A percentile compares a stretch with the other conserved stretches of the same genome.
These are phyloP conservation scores for Solanum chmielewskii DNA, from an alignment of 257 asterid genomes.

Conservation along the genomic window DNA sequence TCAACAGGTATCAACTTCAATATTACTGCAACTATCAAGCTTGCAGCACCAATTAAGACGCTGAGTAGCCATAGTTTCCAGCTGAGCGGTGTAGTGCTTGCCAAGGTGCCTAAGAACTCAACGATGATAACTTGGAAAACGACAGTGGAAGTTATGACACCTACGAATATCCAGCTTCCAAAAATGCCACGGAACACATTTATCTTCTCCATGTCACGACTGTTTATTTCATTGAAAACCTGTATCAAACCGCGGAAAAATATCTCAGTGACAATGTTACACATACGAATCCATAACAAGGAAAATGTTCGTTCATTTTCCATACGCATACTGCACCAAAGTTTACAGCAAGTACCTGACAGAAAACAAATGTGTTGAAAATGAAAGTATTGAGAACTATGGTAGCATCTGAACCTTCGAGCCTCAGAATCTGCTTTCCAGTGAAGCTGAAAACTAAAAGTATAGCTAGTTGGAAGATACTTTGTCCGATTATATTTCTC, in stretches of 20 bases:
- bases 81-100: slow-evolving; percentile 51
- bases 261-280: not conserved
- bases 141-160: slow-evolving; percentile 42
- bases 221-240: slow-evolving; percentile 81
- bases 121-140: slow-evolving; percentile 57
- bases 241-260: not conserved
- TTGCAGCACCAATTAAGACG: slow-evolving; percentile 37
- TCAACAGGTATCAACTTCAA: slow-evolving; percentile 54
- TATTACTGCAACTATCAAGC: slow-evolving; percentile 37
- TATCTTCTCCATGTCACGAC: slow-evolving; percentile 78
- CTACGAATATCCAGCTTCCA: slow-evolving; percentile 56
- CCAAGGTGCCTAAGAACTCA: slow-evolving; percentile 47
- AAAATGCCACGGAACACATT: slow-evolving; percentile 53
- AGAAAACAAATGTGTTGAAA: slow-evolving; percentile 83
- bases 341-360: slow-evolving; percentile 34
- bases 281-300: not conserved
- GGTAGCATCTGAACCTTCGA: slow-evolving; percentile 33
- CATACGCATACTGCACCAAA: not conserved
- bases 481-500: slow-evolving; percentile 78
- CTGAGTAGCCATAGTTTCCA: slow-evolving; percentile 48
- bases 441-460: slow-evolving; percentile 42
- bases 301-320: not conserved
- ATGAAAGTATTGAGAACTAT: slow-evolving; percentile 51
- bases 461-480: slow-evolving; percentile 52
- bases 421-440: slow-evolving; percentile 39